Evolutionary conservation across 2,329 filamentous ascomycete species (phyloP).

Genomic region (Neonectria magnoliae): DNA sequence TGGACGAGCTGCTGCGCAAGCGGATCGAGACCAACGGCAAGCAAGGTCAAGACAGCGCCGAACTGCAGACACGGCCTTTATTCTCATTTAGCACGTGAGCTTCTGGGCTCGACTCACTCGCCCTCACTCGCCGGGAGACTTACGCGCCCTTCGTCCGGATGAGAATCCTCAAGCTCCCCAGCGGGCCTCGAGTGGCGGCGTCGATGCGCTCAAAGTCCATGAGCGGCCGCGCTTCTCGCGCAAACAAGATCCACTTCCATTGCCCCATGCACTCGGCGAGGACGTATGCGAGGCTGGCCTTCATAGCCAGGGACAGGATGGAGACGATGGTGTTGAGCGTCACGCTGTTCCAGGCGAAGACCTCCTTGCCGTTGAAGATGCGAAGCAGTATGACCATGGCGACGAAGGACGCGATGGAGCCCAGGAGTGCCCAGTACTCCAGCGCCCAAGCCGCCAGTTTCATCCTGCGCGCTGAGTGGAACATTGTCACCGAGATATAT

Average conservation of each 20-base stretch:
- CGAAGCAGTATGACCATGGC: slow-evolving; percentile 20
- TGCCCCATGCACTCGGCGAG: slow-evolving; percentile 30
- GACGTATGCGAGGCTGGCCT: slow-evolving; percentile 20
- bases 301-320: slow-evolving; percentile 24
- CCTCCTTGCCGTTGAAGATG: slow-evolving; percentile 16
- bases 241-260: slow-evolving; percentile 37
- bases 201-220: slow-evolving; percentile 35
- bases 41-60: slow-evolving; percentile 23
- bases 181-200: slow-evolving; percentile 28
- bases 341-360: slow-evolving; percentile 27
- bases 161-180: slow-evolving; percentile 23
- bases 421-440: slow-evolving; percentile 15
- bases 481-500: neutral
- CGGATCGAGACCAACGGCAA: slow-evolving; percentile 20
- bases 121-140: neutral
- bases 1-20: slow-evolving; percentile 24
- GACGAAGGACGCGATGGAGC: slow-evolving; percentile 8
- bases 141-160: slow-evolving; percentile 12
- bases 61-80: slow-evolving; percentile 13
- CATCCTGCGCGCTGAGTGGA: neutral
- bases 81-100: neutral
- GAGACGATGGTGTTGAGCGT: slow-evolving; percentile 34
- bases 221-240: slow-evolving; percentile 7
- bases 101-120: neutral
- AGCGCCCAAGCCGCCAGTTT: slow-evolving; percentile 15